Evolutionary conservation across 768 basidiomycete genomes (phyloP).

Genomic region (Nevesoporus exiguus): DNA sequence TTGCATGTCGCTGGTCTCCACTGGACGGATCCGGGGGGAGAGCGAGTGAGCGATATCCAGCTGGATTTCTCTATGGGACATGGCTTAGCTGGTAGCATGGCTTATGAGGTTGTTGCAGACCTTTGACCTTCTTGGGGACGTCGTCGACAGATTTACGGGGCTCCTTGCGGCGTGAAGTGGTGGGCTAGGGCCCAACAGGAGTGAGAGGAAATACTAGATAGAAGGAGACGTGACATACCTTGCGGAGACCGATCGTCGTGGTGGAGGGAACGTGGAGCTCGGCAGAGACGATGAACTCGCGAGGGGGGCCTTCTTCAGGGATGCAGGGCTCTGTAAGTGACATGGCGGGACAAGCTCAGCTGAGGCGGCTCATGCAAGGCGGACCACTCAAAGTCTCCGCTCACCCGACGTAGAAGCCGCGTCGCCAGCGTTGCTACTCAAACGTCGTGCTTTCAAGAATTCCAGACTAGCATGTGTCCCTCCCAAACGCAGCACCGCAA

Average conservation of each 20-base stretch:
- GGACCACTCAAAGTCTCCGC: neutral
- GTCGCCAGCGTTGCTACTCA: neutral
- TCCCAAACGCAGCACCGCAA: constrained; percentile 3
- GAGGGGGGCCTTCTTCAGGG: constrained; percentile 13
- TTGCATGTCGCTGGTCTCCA: constrained; percentile 76
- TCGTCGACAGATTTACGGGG: constrained; percentile 40
- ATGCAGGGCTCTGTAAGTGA: constrained; percentile 6
- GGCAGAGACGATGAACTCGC: constrained; percentile 59
- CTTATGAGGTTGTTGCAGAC: constrained; percentile 32
- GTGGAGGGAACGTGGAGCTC: constrained; percentile 60
- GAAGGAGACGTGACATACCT: constrained; percentile 40
- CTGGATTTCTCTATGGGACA: constrained; percentile 59
- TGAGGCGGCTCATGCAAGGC: neutral
- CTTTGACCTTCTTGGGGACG: constrained; percentile 54
- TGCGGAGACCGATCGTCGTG: constrained; percentile 49
- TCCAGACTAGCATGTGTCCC: neutral
- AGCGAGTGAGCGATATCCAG: constrained; percentile 61
- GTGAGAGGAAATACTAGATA: constrained; percentile 7
- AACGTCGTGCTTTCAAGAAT: neutral
- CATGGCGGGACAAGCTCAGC: constrained; percentile 11
- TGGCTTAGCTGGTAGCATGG: neutral
- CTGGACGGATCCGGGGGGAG: constrained; percentile 49
- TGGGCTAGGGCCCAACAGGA: constrained; percentile 34
- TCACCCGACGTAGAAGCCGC: neutral
- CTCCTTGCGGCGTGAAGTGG: constrained; percentile 47